Conservation (phyloP, 108 stramenopile species). For the Pelagomonas calceolata region DNA sequence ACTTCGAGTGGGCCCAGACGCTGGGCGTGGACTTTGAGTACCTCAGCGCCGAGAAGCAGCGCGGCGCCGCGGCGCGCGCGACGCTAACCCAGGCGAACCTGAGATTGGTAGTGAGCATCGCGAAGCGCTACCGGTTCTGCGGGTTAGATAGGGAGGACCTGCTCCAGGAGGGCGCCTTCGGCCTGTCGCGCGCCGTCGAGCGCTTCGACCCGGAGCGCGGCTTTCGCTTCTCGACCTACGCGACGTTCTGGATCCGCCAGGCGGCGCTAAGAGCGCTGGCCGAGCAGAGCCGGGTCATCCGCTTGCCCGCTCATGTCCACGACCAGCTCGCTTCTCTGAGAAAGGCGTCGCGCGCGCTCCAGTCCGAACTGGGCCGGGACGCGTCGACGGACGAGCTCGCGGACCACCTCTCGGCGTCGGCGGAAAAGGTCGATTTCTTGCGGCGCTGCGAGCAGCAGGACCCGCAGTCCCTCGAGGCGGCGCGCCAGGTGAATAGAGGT, state of each 20-base stretch:
- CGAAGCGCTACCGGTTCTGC: conserved; percentile 66
- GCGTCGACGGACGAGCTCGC: conserved; percentile 65
- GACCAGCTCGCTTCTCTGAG: conserved; percentile 59
- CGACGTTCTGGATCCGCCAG: conserved; percentile 96
- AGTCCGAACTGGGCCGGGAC: conserved; percentile 53
- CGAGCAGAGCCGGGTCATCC: conserved; percentile 75
- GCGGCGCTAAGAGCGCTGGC: conserved; percentile 81
- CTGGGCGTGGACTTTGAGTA: too few relatives aligned
- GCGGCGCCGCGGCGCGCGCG: conserved; percentile 1
- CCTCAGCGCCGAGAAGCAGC: too few relatives aligned
- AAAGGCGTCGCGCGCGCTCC: conserved; percentile 59
- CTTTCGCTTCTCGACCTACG: conserved; percentile 91
- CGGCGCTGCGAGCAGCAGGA: too few relatives aligned
- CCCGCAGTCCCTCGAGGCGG: not conserved
- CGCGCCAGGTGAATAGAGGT: not conserved
- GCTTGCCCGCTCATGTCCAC: conserved; percentile 80
- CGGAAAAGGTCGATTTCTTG: conserved; percentile 63
- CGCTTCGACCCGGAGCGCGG: conserved; percentile 87
- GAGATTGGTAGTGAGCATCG: conserved; percentile 75
- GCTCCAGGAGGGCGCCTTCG: conserved; percentile 84
- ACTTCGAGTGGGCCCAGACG: not conserved
- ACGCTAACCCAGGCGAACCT: conserved; percentile 72
- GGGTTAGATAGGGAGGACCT: conserved; percentile 77
- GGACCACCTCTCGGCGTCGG: conserved; percentile 34
- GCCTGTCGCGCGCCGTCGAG: conserved; percentile 79